These are phyloP conservation scores for Leavenworthia alabamica DNA, from an alignment of 345 rosid species.

Conservation along the genomic window DNA sequence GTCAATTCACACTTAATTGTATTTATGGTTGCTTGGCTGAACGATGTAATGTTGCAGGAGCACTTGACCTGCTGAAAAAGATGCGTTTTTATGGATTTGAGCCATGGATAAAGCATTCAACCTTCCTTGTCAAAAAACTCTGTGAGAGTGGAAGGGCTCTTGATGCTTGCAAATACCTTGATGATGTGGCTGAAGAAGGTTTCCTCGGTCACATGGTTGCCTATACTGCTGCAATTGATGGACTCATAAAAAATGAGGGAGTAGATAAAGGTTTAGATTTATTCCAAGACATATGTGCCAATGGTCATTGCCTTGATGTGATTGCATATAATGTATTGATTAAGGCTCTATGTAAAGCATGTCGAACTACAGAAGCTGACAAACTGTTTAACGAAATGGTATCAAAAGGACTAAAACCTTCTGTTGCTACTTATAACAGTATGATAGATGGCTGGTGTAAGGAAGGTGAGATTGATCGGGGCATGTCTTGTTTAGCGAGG, in stretches of 20 bases:
- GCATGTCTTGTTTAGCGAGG: constrained; percentile 47
- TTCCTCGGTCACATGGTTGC: constrained; percentile 62
- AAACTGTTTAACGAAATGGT: constrained; percentile 58
- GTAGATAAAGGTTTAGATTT: constrained; percentile 62
- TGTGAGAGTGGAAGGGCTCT: constrained; percentile 46
- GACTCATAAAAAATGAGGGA: constrained; percentile 49
- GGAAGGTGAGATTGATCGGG: constrained; percentile 46
- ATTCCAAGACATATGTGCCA: constrained; percentile 47
- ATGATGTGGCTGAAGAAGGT: constrained; percentile 62
- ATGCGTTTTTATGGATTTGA: constrained; percentile 69
- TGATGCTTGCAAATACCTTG: constrained; percentile 63
- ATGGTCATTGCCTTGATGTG: constrained; percentile 67
- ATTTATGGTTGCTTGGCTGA: constrained; percentile 67
- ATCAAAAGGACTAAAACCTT: constrained; percentile 59
- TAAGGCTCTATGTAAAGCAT: constrained; percentile 58
- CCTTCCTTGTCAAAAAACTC: constrained; percentile 51
- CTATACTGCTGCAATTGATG: constrained; percentile 69
- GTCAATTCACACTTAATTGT: constrained; percentile 57
- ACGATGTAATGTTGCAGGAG: constrained; percentile 50
- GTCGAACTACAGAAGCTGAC: constrained; percentile 55
- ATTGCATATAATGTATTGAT: constrained; percentile 72
- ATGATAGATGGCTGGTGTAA: constrained; percentile 86
- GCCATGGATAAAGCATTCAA: constrained; percentile 79
- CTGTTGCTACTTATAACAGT: constrained; percentile 62
- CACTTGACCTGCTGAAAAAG: constrained; percentile 49